These are phyloP conservation scores for Didymella glomerata DNA, from an alignment of 2,329 filamentous ascomycete species.

Conservation along the genomic window DNA sequence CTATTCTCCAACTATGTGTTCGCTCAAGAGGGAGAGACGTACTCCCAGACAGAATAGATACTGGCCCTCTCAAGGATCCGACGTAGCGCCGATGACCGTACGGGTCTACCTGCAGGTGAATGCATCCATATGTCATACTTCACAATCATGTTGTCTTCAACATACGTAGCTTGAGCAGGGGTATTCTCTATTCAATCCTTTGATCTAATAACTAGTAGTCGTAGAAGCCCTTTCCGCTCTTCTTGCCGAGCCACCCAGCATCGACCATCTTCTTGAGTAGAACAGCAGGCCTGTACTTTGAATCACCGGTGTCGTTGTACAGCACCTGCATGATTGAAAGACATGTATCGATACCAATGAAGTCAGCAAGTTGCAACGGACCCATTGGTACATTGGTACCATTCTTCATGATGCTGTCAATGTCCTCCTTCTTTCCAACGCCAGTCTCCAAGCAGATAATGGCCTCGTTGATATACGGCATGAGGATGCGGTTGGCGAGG, in stretches of 20 bases:
- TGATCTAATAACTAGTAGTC: constrained; percentile 67
- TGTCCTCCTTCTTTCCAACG: constrained; percentile 86
- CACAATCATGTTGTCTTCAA: too few relatives aligned
- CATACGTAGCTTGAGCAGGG: too few relatives aligned
- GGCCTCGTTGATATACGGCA: constrained; percentile 99
- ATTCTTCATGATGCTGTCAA: constrained; percentile 99
- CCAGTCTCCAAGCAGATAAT: constrained; percentile 95
- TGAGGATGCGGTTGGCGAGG: constrained; percentile 93
- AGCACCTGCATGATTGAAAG: constrained; percentile 96
- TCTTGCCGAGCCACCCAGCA: constrained; percentile 97
- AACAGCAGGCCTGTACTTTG: constrained; percentile 91
- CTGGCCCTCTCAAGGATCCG: background rate
- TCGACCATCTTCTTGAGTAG: constrained; percentile 94
- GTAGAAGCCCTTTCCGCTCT: constrained; percentile 95
- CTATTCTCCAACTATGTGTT: background rate
- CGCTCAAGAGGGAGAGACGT: too few relatives aligned
- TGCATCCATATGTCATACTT: background rate
- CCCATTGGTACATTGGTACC: constrained; percentile 99
- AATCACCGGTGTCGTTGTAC: constrained; percentile 89
- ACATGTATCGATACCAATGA: constrained; percentile 96
- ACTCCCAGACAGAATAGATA: too few relatives aligned
- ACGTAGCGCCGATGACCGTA: background rate
- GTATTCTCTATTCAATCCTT: background rate
- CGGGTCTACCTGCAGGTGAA: background rate
- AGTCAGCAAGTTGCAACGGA: constrained; percentile 90